Evolutionary conservation across 2,329 filamentous ascomycete genomes (phyloP), one percentile per base, ranked within the genome.

Genomic region (Acrodontium crateriforme): DNA sequence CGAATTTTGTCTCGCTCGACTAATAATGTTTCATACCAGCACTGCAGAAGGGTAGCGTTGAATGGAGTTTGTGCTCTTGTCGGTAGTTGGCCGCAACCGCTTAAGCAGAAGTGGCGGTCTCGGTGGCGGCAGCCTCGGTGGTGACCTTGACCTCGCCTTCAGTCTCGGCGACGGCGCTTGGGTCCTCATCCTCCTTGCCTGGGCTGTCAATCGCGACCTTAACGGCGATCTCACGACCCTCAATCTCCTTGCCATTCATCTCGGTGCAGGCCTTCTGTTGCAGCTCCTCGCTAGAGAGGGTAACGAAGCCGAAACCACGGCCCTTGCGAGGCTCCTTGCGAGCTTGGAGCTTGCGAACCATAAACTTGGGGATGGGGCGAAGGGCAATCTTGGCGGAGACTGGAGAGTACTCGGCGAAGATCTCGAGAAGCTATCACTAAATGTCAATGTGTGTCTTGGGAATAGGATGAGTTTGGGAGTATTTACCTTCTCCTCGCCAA

Each of bases 151-250:
- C 40, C 31, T 49, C 46, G 27, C 40, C 40, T 13, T 32, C 38
- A 19, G 54, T 52, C 47, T 62, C 56, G 30, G 66, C 61, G 31
- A 49, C 42, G 34, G 55, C 61, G 40, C 61, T 63, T 32, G 63
- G 58, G 45, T 67, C 78, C 51, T 79, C 74, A 55, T 94, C 87
- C 62, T 94, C 87, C 78, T 95, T 98, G 64, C 91, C 87, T 41
- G 89, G 89, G 70, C 84, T 94, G 68, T 98, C 89, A 54, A 98
- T 95, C 54, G 89, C 89, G 55, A 98, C 85, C 80, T 98, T 98
- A 71, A 98, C 89, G 42, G 89, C 89, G 47, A 98, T 98, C 68
- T 95, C 87, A 52, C 89, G 87, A 41, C 87, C 89, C 60, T 95
- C 89, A 45, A 98, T 89, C 58, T 93, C 82, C 75, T 93, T 95